Evolutionary conservation across 2,329 filamentous ascomycete species (phyloP).

Genomic region (Hawksworthiomyces lignivorus): DNA sequence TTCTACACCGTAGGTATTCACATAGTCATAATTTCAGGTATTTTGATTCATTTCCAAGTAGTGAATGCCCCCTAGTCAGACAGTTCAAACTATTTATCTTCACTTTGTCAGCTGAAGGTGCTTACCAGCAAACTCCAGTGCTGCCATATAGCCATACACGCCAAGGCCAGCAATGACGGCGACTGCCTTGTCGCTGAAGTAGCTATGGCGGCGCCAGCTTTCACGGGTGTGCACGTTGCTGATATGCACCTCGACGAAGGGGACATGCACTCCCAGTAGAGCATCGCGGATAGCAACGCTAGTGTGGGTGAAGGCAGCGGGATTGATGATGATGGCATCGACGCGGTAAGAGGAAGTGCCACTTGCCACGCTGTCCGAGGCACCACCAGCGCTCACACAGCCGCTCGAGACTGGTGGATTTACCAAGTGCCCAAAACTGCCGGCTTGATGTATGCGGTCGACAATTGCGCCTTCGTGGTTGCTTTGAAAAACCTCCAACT

Average conservation of each 20-base stretch:
- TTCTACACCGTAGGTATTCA: too few species aligned
- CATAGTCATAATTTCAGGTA: too few species aligned
- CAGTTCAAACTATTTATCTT: conserved; percentile 22
- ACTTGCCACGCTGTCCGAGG: not conserved
- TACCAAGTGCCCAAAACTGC: not conserved
- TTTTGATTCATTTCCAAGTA: too few species aligned
- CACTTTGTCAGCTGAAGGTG: conserved; percentile 39
- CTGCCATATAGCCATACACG: conserved; percentile 52
- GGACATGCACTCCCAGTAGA: conserved; percentile 58
- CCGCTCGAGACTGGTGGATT: too few species aligned
- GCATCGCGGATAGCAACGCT: conserved; percentile 71
- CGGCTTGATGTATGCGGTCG: conserved; percentile 56
- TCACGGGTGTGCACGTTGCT: conserved; percentile 68
- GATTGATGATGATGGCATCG: conserved; percentile 68
- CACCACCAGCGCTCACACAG: not conserved
- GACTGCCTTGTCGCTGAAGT: conserved; percentile 66
- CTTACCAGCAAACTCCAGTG: conserved; percentile 45
- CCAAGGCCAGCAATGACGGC: conserved; percentile 67
- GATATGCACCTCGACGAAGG: conserved; percentile 72
- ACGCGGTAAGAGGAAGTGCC: too few species aligned
- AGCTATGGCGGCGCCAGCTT: conserved; percentile 60
- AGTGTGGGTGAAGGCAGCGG: conserved; percentile 68
- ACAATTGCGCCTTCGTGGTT: conserved; percentile 72
- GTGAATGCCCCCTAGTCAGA: too few species aligned
- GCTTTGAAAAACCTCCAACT: conserved; percentile 59